Evolutionary conservation across 805 yeast species (phyloP).

Genomic region (Nakazawaea ambrosiae): DNA sequence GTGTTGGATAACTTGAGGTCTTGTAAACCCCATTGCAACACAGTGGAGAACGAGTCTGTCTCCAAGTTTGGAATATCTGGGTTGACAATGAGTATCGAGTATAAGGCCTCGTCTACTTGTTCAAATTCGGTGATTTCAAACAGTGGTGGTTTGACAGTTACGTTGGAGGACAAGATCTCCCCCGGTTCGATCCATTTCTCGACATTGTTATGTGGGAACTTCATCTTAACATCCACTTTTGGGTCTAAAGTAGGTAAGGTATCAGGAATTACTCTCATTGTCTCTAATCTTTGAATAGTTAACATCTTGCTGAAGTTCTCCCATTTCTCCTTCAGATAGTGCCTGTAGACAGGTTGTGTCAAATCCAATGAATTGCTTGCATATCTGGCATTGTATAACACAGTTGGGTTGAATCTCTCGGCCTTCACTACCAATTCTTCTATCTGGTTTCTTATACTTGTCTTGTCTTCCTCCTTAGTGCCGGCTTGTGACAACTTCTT

Average conservation of each 20-base stretch:
- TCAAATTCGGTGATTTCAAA: constrained; percentile 70
- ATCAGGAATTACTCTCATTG: constrained; percentile 82
- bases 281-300: constrained; percentile 88
- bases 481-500: constrained; percentile 14
- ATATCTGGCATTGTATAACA: constrained; percentile 55
- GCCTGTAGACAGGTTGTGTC: constrained; percentile 73
- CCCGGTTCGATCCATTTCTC: constrained; percentile 80
- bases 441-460: constrained; percentile 17
- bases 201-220: constrained; percentile 65
- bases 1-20: constrained; percentile 56
- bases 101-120: constrained; percentile 42
- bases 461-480: constrained; percentile 16
- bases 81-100: constrained; percentile 77
- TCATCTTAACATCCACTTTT: constrained; percentile 62
- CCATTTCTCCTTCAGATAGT: constrained; percentile 67
- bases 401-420: constrained; percentile 80
- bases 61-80: constrained; percentile 84
- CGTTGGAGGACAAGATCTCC: constrained; percentile 59
- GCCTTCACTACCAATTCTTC: constrained; percentile 43
- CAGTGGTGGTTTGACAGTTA: constrained; percentile 70
- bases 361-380: constrained; percentile 49
- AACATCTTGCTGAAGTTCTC: constrained; percentile 61
- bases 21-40: constrained; percentile 69
- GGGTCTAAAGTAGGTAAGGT: constrained; percentile 88
- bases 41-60: constrained; percentile 61